Base-by-base conservation (phyloP, 2,329 filamentous ascomycete genomes). In the Colletotrichum zoysiae region DNA sequence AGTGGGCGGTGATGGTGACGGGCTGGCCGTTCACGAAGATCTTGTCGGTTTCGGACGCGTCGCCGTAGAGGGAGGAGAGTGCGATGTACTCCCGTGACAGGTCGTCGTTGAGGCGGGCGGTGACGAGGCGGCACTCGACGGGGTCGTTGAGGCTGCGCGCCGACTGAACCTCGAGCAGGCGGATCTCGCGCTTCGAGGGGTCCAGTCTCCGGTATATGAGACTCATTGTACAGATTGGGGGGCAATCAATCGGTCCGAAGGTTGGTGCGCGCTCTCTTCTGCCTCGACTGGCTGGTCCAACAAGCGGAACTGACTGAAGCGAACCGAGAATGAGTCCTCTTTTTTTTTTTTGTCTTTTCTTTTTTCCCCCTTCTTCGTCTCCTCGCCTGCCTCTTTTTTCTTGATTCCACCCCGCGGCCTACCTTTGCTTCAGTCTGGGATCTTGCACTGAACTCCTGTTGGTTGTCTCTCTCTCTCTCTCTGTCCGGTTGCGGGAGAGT, bases 81-180 rank as follows among this genome's bases (percentile, higher is more conserved):
- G 76, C 79, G 71, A 79, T 76, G 56, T 77, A 79, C 50, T 80
- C 76, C 7, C 65, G 35, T 5, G 61, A 55, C 53, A 72, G 46
- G 6, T 76, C 66, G 18, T 78, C 72, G 57, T 67, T 76, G 48
- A 81, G 76, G 3, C 74, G 73, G 42, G 77, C 70, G 30, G 77
- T 79, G 35, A 82, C 74, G 35, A 82, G 74, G 18, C 80, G 80
- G 64, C 79, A 81, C n/a, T 77, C 76, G 51, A 81, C 70, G 11
- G 75, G 74, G 33, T 81, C 79, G 33, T 74, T 75, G 63, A 79
- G 71, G 56, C 70, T 73, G 72, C 73, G 74, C 35, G 77, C 70
- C 9, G 80, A 76, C 56, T 79, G 76, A 48, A 82, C 73, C 73
- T 81, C 80, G 12, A 82, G 73, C 65, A 81, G 73, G 35, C 80